phyloP scores from a whole-genome alignment of 2,329 filamentous ascomycete species.

The Lasiodiplodia sp. region DNA sequence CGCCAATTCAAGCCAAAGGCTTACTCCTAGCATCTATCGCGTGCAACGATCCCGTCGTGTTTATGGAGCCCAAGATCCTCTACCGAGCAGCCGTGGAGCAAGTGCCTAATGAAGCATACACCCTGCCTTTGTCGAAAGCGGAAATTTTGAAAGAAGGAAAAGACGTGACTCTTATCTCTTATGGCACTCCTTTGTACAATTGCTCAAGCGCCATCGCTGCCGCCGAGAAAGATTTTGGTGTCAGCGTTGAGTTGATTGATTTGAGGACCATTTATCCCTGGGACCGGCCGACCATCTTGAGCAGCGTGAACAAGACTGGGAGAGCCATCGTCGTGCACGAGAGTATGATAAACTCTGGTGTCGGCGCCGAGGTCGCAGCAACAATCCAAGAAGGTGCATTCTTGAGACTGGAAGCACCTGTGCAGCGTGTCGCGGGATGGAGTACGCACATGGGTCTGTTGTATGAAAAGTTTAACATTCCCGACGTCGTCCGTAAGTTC shows the following conservation, averaged over 20 bases:
- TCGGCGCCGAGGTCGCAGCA: slow-evolving; percentile 88
- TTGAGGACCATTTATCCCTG: slow-evolving; percentile 89
- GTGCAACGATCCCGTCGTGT: slow-evolving; percentile 85
- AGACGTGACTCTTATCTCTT: slow-evolving; percentile 84
- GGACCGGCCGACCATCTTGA: slow-evolving; percentile 81
- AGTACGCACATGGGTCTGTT: slow-evolving; percentile 81
- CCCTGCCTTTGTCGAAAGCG: slow-evolving; percentile 84
- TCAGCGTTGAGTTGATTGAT: slow-evolving; percentile 85
- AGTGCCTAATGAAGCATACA: slow-evolving; percentile 81
- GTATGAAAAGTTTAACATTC: slow-evolving; percentile 76
- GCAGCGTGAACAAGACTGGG: slow-evolving; percentile 87
- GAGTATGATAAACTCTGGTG: slow-evolving; percentile 86
- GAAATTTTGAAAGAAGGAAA: slow-evolving; percentile 82
- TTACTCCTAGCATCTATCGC: slow-evolving; percentile 77
- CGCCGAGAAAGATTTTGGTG: slow-evolving; percentile 76
- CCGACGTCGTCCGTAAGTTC: slow-evolving; percentile 84
- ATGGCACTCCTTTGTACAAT: slow-evolving; percentile 87
- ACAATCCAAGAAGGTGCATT: slow-evolving; percentile 90
- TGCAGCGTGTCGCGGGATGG: slow-evolving; percentile 87
- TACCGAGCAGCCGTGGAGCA: slow-evolving; percentile 93
- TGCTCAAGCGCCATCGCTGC: slow-evolving; percentile 79
- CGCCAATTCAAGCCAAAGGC: slow-evolving; percentile 87
- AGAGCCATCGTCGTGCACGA: slow-evolving; percentile 89
- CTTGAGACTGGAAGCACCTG: slow-evolving; percentile 81
- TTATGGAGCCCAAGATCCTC: slow-evolving; percentile 93